Evolutionary conservation across 2,329 filamentous ascomycete genomes (phyloP), one percentile per base, ranked within the genome.

Genomic region (Truncatella angustata): DNA sequence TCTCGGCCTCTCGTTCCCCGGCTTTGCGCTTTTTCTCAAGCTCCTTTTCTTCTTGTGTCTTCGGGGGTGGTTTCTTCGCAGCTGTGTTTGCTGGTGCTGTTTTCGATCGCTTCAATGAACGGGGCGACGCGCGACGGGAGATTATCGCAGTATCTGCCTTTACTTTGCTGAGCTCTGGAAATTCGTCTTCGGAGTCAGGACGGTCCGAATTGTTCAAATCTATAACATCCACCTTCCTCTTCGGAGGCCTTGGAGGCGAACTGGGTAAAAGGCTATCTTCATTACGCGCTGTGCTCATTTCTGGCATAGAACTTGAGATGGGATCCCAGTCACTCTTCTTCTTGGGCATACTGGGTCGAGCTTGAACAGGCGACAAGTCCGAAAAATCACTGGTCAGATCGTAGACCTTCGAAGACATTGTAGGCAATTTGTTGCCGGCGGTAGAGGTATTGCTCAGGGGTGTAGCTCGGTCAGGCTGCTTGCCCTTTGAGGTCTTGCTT

Each of bases 271-370:
- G 51, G 9, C 53, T 50, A 14, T 32, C 35, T 4, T 50, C 44
- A 26, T 55, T 26, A 4, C 65, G 48, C n/a, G 51, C 28, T 14
- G 52, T 52, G 18, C 61, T 51, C 63, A 53, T 52, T 42, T 79
- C 72, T 1, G 77, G 78, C 4, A 76, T 77, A 1, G 76, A 80
- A 60, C 78, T 81, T 0, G 78, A 81, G 47, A 80, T 80, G 0
- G 75, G 77, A 58, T 79, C 76, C 76, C 75, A 79, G 0, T 30
- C 23, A n/a, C 12, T 23, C 24, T 44, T 44, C 40, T 44, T 20
- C 14, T 44, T 44, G 20, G 21, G 21, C 16, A 26, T 44, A 24
- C 16, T 26, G 21, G 21, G 21, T 28, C 14, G 40, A 4, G 21
- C 5, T 14, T 28, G 40, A 16, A 24, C 24, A 23, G 42, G 46